Evolutionary conservation across 345 rosid species (phyloP).

Genomic region (Hypericum androsaemum): DNA sequence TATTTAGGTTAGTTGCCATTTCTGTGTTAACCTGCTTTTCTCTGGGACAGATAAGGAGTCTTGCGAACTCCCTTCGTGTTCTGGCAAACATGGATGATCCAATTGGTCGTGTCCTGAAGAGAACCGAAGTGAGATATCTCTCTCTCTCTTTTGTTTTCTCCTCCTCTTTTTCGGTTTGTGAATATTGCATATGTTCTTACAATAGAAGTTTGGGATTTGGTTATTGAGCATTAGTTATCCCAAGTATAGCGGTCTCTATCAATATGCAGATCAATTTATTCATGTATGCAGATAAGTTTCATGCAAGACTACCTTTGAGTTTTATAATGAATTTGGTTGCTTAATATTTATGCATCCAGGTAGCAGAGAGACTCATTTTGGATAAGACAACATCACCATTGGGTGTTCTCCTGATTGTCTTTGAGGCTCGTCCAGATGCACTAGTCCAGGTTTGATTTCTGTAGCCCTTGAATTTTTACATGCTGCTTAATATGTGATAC

Average conservation of each 20-base stretch:
- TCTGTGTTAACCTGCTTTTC: background rate
- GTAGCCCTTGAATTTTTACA: too few species aligned
- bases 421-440: constrained; percentile 97
- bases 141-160: background rate
- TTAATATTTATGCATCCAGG: constrained; percentile 32
- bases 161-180: background rate
- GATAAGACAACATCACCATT: constrained; percentile 95
- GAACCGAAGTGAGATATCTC: constrained; percentile 61
- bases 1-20: background rate
- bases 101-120: constrained; percentile 69
- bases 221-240: too few species aligned
- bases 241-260: too few species aligned
- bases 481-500: too few species aligned
- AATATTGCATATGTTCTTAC: too few species aligned
- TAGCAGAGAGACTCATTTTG: constrained; percentile 84
- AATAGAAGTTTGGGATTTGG: too few species aligned
- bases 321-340: constrained; percentile 3
- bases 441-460: constrained; percentile 60
- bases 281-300: too few species aligned
- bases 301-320: too few species aligned
- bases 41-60: constrained; percentile 56
- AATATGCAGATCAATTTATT: too few species aligned
- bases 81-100: constrained; percentile 98
- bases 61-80: constrained; percentile 63
- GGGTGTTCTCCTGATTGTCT: constrained; percentile 92